Conservation (phyloP, 257 asterid genomes). For the Solanum pimpinellifolium region DNA sequence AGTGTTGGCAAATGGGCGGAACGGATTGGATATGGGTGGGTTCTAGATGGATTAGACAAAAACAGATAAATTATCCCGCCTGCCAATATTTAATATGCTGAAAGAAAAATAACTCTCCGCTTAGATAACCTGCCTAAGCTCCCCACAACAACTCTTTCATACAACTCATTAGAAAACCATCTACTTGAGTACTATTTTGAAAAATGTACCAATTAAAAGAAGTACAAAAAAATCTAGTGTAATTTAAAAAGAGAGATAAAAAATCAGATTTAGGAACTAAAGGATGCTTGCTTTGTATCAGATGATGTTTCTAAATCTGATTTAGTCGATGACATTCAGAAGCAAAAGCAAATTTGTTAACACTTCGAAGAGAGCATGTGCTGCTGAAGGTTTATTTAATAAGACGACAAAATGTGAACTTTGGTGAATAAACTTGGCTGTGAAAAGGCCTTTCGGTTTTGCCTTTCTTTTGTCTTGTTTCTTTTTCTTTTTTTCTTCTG, state of each 20-base stretch:
- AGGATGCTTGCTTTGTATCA: no score
- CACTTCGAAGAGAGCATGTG: neutral
- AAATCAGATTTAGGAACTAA: no score
- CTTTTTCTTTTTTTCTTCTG: neutral
- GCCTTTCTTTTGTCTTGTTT: neutral
- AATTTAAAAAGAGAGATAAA: neutral
- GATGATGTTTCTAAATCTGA: neutral
- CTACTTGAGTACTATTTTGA: neutral
- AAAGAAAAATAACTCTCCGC: neutral
- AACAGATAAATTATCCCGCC: neutral
- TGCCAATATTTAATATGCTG: neutral
- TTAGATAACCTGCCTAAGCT: neutral
- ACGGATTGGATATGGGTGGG: neutral
- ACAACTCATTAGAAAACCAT: neutral
- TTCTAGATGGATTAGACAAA: neutral
- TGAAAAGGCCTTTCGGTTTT: neutral
- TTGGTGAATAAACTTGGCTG: neutral
- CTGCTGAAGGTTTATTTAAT: neutral
- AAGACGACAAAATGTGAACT: neutral
- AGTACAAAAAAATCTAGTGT: neutral
- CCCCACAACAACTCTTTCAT: neutral
- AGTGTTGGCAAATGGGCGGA: neutral
- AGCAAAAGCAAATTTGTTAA: neutral
- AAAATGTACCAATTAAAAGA: neutral
- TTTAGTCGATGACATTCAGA: neutral